Evolutionary conservation across 2,329 filamentous ascomycete genomes (phyloP), one percentile per base, ranked within the genome.

Genomic region (Aspergillus sp.): DNA sequence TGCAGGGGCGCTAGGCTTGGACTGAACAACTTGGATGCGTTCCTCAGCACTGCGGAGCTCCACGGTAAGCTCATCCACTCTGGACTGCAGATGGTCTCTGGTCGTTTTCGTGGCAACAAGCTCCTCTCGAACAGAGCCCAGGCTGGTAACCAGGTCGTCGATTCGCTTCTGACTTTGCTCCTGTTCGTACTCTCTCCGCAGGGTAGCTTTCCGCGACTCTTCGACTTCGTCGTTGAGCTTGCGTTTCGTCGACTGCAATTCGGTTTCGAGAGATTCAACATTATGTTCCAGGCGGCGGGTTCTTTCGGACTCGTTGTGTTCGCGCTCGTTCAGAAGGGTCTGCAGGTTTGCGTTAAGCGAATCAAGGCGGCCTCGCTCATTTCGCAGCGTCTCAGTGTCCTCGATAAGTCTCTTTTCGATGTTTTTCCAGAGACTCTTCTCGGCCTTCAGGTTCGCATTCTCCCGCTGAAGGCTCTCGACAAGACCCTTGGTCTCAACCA

Each of bases 371-470:
- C 88, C 86, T 65, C 92, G 90, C 73, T 99, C 95, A 61, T 96
- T 91, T 47, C 90, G 84, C 12, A 98, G 81, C 20, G 80, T 86
- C 70, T 96, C 92, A 64, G 95, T 96, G 71, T 98, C 93, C 68
- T 95, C 91, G 63, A 86, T 90, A 49, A 98, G 82, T 55, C 96
- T 88, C 63, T 90, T 89, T 73, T 98, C 93, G 36, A 97, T 96
- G 57, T 90, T 91, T 79, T 95, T 96, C 90, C 91, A 96, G 10
- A 99, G 82, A 42, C 92, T 90, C 78, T 96, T 96, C 76, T 98
- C 94, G 0, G 94, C 93, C 75, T 96, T 96, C 36, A 97, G 84
- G 70, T 98, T 97, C 16, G 92, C 89, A 56, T 89, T 92, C 73
- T 99, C 95, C 65, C 92, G 92, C 55, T 92, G 90, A 75, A 97